Conservation (phyloP, 2,329 filamentous ascomycete genomes). For the Penicillium fuscoglaucum region DNA sequence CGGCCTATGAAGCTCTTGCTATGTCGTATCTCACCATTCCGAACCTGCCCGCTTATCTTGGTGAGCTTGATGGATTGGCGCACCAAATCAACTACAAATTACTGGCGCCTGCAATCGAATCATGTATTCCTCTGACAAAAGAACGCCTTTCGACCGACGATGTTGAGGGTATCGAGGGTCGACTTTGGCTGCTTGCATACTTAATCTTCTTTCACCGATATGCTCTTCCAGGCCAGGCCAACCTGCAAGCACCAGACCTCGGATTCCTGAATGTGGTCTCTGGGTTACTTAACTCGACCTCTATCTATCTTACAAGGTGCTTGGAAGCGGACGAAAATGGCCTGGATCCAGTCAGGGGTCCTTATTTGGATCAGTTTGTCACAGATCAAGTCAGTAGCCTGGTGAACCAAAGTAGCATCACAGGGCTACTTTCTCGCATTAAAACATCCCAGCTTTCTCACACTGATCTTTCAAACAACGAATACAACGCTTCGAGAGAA, state of each 20-base stretch:
- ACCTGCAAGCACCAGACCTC: slow-evolving; percentile 48
- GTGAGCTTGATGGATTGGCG: slow-evolving; percentile 46
- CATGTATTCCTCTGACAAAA: slow-evolving; percentile 29
- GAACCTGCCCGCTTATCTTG: slow-evolving; percentile 39
- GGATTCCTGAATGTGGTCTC: slow-evolving; percentile 60
- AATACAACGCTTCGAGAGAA: slow-evolving; percentile 53
- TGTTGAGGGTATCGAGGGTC: slow-evolving; percentile 42
- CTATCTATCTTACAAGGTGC: slow-evolving; percentile 53
- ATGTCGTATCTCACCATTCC: slow-evolving; percentile 49
- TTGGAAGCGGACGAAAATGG: slow-evolving; percentile 47
- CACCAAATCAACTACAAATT: slow-evolving; percentile 54
- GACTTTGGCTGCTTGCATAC: slow-evolving; percentile 59
- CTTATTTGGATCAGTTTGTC: slow-evolving; percentile 55
- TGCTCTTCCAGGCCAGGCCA: slow-evolving; percentile 41
- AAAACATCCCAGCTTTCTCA: slow-evolving; percentile 29
- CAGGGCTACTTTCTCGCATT: slow-evolving; percentile 56
- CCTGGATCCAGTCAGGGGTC: slow-evolving; percentile 30
- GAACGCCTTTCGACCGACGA: slow-evolving; percentile 34
- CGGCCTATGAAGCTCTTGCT: slow-evolving; percentile 49
- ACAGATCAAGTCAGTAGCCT: slow-evolving; percentile 67
- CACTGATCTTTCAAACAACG: slow-evolving; percentile 22
- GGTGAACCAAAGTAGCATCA: slow-evolving; percentile 73
- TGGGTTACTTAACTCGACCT: slow-evolving; percentile 56
- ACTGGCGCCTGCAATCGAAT: slow-evolving; percentile 41
- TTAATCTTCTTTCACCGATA: slow-evolving; percentile 60